Conservation (phyloP, 106 monocot species). For the Allium fistulosum region DNA sequence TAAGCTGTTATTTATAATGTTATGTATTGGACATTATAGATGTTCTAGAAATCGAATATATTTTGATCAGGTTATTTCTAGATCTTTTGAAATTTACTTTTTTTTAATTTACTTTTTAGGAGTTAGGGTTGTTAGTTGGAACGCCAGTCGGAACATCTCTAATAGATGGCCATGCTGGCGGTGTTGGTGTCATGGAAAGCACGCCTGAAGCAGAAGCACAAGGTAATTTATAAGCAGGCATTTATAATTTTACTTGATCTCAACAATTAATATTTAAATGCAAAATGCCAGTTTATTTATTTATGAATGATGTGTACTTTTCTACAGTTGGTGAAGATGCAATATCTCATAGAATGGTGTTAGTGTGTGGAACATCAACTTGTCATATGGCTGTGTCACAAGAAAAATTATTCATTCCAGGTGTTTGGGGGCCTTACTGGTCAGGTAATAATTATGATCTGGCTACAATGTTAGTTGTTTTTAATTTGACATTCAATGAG, state of each 20-base stretch:
- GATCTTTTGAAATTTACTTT: not conserved
- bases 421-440: constrained; percentile 98
- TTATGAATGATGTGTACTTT: constrained; percentile 12
- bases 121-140: constrained; percentile 68
- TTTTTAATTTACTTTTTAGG: constrained; percentile 28
- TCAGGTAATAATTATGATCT: constrained; percentile 36
- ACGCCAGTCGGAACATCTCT: constrained; percentile 94
- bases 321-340: constrained; percentile 42
- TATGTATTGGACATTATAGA: no score
- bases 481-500: no score
- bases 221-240: constrained; percentile 1
- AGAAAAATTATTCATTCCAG: constrained; percentile 78
- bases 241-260: no score
- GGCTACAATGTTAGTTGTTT: no score
- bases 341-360: constrained; percentile 72
- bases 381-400: constrained; percentile 94
- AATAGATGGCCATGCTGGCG: constrained; percentile 99
- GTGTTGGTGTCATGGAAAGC: constrained; percentile 90
- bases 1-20: no score
- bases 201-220: constrained; percentile 32
- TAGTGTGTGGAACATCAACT: constrained; percentile 98
- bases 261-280: no score
- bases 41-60: no score
- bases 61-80: not conserved
- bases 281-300: no score